Percentiles rank a stretch among this genome's conserved stretches.
Evolutionary conservation across 83 land plant species (phyloP).

Genomic region (Isoetes engelmannii): DNA sequence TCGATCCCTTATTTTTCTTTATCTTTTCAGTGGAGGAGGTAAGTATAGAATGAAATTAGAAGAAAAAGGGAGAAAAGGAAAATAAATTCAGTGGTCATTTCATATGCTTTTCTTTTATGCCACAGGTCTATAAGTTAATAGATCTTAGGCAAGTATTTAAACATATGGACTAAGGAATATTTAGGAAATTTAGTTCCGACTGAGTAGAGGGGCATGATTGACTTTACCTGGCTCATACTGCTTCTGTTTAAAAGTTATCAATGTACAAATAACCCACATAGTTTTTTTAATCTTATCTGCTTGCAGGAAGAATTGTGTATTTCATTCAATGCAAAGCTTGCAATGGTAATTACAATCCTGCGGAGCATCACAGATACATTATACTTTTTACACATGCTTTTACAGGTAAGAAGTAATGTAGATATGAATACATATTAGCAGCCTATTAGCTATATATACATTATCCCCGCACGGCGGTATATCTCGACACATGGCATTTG

Average conservation of each 20-base stretch:
- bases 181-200: no score
- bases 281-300: not conserved
- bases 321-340: slow-evolving; percentile 37
- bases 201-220: no score
- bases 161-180: no score
- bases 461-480: no score
- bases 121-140: not conserved
- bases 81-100: not conserved
- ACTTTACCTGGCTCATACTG: no score
- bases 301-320: slow-evolving; percentile 61
- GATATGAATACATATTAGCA: no score
- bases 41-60: not conserved
- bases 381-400: slow-evolving; percentile 77
- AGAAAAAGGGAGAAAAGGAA: not conserved
- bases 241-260: no score
- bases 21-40: slow-evolving; percentile 26
- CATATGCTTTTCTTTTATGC: not conserved
- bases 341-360: slow-evolving; percentile 44
- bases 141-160: no score
- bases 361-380: slow-evolving; percentile 72
- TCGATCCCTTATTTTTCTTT: slow-evolving; percentile 35
- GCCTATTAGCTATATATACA: no score
- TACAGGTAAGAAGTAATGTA: slow-evolving; percentile 48
- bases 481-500: no score
- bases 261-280: no score